These are phyloP conservation scores for Anacardium occidentale DNA, from an alignment of 345 rosid genomes.

Conservation along the genomic window DNA sequence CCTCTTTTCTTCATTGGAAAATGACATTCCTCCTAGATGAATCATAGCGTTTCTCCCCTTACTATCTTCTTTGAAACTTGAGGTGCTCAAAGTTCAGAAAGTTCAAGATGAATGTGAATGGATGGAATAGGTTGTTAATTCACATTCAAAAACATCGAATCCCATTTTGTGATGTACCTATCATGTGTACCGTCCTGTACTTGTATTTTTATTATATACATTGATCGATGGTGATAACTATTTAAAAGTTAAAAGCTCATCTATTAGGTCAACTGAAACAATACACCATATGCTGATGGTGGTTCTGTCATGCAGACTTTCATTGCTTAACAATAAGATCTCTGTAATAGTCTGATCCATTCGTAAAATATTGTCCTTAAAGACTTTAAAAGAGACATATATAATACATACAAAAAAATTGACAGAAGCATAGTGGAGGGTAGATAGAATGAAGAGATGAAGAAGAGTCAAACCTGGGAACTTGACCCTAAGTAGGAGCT, in stretches of 20 bases:
- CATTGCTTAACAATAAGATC: neutral
- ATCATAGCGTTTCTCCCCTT: neutral
- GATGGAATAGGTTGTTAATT: conserved; percentile 3
- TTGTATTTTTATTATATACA: neutral
- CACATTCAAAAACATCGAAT: neutral
- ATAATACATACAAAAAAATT: neutral
- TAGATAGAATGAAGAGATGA: neutral
- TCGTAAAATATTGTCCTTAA: too few relatives aligned
- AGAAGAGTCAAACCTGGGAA: conserved; percentile 22
- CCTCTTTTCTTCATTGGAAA: neutral
- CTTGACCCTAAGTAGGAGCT: neutral
- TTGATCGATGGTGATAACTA: conserved; percentile 14
- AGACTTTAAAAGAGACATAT: neutral
- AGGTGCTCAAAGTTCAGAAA: neutral
- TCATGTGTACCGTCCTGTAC: conserved; percentile 24
- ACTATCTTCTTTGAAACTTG: neutral
- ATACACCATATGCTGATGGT: conserved; percentile 7
- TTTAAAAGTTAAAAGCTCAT: neutral
- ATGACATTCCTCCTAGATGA: neutral
- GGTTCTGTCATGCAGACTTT: neutral
- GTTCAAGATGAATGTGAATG: conserved; percentile 1
- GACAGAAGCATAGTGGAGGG: neutral
- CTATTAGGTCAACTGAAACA: conserved; percentile 12
- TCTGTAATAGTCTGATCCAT: too few relatives aligned
- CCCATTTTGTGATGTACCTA: conserved; percentile 8